These are phyloP conservation scores for Ceratocystis lukuohia DNA, from an alignment of 2,329 filamentous ascomycete genomes.

Conservation along the genomic window DNA sequence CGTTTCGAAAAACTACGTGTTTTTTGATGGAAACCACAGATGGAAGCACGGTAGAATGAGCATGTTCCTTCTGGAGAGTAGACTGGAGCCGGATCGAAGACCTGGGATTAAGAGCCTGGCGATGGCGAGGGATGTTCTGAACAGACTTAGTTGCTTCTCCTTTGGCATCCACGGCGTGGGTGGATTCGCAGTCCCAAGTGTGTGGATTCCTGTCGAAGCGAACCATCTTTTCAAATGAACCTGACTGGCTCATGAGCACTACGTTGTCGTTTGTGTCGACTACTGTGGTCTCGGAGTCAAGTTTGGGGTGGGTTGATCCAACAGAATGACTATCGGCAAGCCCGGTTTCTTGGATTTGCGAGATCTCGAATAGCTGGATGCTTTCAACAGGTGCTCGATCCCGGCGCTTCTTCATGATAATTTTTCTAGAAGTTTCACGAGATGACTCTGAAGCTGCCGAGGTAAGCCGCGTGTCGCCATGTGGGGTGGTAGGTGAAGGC, in stretches of 20 bases:
- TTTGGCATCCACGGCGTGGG: not conserved
- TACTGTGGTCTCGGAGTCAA: not conserved
- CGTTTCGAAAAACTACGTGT: not conserved
- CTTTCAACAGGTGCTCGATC: slow-evolving; percentile 2
- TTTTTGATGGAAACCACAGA: not conserved
- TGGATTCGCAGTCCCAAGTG: slow-evolving; percentile 15
- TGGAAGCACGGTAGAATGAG: not conserved
- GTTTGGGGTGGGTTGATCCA: not conserved
- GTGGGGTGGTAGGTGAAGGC: not conserved
- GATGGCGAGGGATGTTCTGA: slow-evolving; percentile 1
- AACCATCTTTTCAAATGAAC: not conserved
- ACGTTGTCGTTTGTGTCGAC: slow-evolving; percentile 4
- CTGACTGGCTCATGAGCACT: not conserved
- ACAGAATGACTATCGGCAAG: not conserved
- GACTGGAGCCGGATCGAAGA: not conserved
- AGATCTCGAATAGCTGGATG: slow-evolving; percentile 3
- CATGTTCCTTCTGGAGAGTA: not conserved
- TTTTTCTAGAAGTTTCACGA: not conserved
- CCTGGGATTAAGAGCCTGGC: not conserved
- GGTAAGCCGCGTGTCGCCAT: not conserved
- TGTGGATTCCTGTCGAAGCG: slow-evolving; percentile 8
- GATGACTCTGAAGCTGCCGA: not conserved
- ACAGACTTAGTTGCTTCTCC: not conserved
- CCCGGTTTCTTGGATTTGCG: not conserved
- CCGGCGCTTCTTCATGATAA: not conserved